phyloP scores from a whole-genome alignment of 371 early-diverging fungal genomes.

The Apophysomyces elegans region DNA sequence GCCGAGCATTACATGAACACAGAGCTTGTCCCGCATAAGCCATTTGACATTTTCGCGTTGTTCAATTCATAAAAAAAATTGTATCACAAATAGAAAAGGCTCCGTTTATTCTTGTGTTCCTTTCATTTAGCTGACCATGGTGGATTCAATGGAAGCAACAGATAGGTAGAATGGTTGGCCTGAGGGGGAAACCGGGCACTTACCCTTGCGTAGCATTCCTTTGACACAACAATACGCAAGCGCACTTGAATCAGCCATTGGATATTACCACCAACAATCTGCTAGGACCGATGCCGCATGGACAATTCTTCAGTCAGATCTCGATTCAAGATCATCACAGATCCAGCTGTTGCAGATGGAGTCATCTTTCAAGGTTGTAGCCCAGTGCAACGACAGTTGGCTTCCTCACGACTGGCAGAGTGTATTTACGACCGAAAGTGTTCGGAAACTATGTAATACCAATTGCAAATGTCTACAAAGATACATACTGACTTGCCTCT shows the following conservation, averaged over 20 bases:
- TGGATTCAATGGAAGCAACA: slow-evolving; percentile 10
- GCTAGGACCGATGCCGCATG: background rate
- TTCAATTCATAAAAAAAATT: background rate
- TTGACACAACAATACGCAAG: slow-evolving; percentile 3
- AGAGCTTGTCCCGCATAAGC: background rate
- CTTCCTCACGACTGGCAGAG: slow-evolving; percentile 1
- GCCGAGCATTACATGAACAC: background rate
- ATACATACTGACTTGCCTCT: background rate
- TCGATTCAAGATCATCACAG: background rate
- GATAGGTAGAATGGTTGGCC: background rate
- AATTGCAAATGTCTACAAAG: background rate
- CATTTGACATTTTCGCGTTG: slow-evolving; percentile 2
- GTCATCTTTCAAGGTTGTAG: slow-evolving; percentile 2
- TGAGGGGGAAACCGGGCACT: background rate
- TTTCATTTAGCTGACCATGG: slow-evolving; percentile 1
- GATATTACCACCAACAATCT: background rate
- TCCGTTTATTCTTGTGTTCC: slow-evolving; percentile 2
- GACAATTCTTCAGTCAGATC: slow-evolving; percentile 6
- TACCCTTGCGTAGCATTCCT: background rate
- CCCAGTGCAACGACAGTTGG: background rate
- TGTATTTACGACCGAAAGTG: background rate
- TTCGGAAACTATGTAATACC: slow-evolving; percentile 1
- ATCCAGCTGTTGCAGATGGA: background rate
- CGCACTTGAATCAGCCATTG: background rate
- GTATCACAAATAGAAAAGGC: background rate